Conservation (phyloP, 2,329 filamentous ascomycete genomes). For the Penicillium corylophilum region DNA sequence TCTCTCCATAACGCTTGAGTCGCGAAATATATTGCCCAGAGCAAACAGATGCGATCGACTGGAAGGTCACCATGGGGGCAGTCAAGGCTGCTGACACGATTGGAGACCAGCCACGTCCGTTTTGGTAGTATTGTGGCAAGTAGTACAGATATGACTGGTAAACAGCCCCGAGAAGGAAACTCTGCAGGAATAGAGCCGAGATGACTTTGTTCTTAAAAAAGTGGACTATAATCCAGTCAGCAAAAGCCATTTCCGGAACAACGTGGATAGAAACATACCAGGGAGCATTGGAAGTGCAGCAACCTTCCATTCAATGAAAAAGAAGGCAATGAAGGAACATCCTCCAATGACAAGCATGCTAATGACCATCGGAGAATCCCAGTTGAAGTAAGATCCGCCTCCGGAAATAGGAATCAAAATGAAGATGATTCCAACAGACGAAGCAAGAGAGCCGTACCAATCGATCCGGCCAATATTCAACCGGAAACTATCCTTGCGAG, state of each 20-base stretch:
- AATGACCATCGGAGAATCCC: constrained; percentile 59
- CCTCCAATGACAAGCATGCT: constrained; percentile 56
- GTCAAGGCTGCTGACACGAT: constrained; percentile 53
- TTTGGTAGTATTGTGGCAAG: constrained; percentile 62
- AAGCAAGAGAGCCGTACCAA: constrained; percentile 56
- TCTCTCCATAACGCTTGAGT: constrained; percentile 57
- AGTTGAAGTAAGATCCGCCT: constrained; percentile 58
- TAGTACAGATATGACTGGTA: constrained; percentile 63
- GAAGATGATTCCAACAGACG: constrained; percentile 58
- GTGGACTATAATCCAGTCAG: constrained; percentile 27
- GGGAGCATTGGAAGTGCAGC: constrained; percentile 60
- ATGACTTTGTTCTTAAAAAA: constrained; percentile 58
- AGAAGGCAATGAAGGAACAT: constrained; percentile 49
- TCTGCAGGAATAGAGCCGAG: constrained; percentile 56
- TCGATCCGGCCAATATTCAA: constrained; percentile 58
- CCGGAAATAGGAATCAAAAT: constrained; percentile 64
- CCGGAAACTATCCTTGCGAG: constrained; percentile 47
- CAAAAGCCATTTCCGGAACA: not conserved
- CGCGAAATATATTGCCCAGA: constrained; percentile 61
- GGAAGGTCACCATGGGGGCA: constrained; percentile 50
- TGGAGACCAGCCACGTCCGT: constrained; percentile 49
- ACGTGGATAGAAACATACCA: constrained; percentile 21
- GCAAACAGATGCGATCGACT: constrained; percentile 39
- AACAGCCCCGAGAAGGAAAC: constrained; percentile 59
- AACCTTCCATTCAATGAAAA: constrained; percentile 57